Evolutionary conservation across 768 basidiomycete genomes (phyloP), one percentile per base, ranked within the genome.

Genomic region (Termitomyces sp.): DNA sequence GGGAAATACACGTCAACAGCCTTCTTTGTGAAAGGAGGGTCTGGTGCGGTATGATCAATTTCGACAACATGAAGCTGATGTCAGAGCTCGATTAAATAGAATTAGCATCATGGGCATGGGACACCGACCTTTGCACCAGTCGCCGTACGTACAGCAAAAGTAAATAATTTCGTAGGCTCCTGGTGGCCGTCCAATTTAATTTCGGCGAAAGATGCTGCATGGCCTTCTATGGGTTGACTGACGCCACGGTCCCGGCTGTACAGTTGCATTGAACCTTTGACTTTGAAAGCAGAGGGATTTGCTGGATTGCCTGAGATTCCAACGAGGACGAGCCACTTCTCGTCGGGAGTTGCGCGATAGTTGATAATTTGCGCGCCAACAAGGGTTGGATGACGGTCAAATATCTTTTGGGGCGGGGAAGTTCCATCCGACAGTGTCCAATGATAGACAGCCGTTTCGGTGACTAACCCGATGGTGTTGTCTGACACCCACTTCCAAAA

Each of bases 401-500:
- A 98, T 49, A 97, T 82, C 81, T 98, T 94, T 78, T 91, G 88
- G 3, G 90, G 91, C 3, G 89, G 74, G 1, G 91, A 88, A 3
- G 87, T 89, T 63, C 81, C 75, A 74, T 93, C 89, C 43, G 75
- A 67, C 64, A 89, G 86, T 59, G 88, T 80, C 95, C 95, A 97
- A 73, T 98, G 95, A 72, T 83, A 92, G 33, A 98, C 96, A 5
- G 94, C 82, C 0, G 90, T 81, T 60, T 98, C 95, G 32, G 96
- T 98, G 67, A 98, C 97, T 77, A 98, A 83, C 67, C 97, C 97
- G 62, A 99, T 88, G 32, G 90, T 90, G 18, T 86, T 84, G 62
- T 93, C 89, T 50, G 88, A 90, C 41, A 98, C 86, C 97, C 97
- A 99, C 72, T 97, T 98, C 97, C 97, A 99, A 76, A 97, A 99